Percentiles rank a stretch among this genome's conserved stretches.
Conservation (phyloP, 495 filamentous ascomycete genomes). For the Hypomontagnella submonticulosa region DNA sequence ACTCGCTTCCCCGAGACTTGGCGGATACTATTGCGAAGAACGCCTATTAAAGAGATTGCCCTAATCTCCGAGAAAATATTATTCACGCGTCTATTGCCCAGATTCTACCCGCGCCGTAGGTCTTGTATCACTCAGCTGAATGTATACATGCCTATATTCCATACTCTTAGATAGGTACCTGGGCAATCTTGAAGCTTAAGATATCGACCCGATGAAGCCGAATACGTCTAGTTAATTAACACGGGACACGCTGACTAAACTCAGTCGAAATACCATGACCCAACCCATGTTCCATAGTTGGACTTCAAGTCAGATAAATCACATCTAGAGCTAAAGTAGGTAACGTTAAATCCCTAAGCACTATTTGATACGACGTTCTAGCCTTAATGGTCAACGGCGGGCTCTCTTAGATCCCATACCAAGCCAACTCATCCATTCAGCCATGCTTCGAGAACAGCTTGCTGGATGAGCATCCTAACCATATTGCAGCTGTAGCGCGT, state of each 20-base stretch:
- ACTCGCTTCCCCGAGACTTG: background rate
- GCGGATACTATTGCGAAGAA: background rate
- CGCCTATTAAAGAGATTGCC: background rate
- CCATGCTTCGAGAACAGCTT: slow-evolving; percentile 11
- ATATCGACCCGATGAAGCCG: background rate
- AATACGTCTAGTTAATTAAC: slow-evolving; percentile 20
- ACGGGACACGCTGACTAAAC: slow-evolving; percentile 28
- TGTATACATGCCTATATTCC: no score
- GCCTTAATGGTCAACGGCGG: slow-evolving; percentile 6
- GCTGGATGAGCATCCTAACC: slow-evolving; percentile 19
- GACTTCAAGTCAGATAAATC: slow-evolving; percentile 15
- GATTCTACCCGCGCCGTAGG: slow-evolving; percentile 5
- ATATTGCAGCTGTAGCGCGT: slow-evolving; percentile 14
- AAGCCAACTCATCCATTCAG: slow-evolving; percentile 5
- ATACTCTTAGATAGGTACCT: background rate
- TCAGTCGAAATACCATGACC: slow-evolving; percentile 12
- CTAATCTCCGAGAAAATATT: slow-evolving; percentile 4
- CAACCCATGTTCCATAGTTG: slow-evolving; percentile 17
- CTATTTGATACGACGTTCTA: slow-evolving; percentile 9
- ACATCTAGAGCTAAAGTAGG: slow-evolving; percentile 16
- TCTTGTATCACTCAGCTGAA: background rate
- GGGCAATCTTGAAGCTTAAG: background rate
- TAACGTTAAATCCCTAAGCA: slow-evolving; percentile 17
- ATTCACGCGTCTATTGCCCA: background rate
- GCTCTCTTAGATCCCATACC: slow-evolving; percentile 2